A percentile compares a stretch with the other conserved stretches of the same genome.
phyloP scores from a whole-genome alignment of 805 yeast genomes.

The Wickerhamiella domercqiae region DNA sequence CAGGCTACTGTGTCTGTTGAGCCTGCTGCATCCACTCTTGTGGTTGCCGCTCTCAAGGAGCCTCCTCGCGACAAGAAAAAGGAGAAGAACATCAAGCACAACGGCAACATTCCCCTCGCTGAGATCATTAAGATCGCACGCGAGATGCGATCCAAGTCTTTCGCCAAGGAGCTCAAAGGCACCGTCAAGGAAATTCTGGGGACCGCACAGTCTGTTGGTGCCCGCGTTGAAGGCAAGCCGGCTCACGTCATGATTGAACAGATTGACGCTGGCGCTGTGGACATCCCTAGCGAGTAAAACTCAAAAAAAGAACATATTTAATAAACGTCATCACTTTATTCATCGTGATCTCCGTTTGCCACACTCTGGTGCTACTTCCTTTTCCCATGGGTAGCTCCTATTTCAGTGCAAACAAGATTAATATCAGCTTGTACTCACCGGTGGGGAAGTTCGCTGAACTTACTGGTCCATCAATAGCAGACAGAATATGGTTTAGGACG shows the following conservation, averaged over 20 bases:
- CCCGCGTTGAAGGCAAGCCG: slow-evolving; percentile 98
- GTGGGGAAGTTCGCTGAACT: slow-evolving; percentile 5
- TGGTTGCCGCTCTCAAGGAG: slow-evolving; percentile 98
- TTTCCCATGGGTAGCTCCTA: slow-evolving; percentile 6
- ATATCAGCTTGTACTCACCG: slow-evolving; percentile 10
- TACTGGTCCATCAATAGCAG: slow-evolving; percentile 11
- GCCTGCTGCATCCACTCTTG: slow-evolving; percentile 97
- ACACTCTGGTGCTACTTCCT: slow-evolving; percentile 67
- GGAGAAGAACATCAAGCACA: slow-evolving; percentile 99
- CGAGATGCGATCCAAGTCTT: slow-evolving; percentile 92
- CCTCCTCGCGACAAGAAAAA: slow-evolving; percentile 99
- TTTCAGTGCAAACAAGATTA: slow-evolving; percentile 13
- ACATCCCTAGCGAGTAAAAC: slow-evolving; percentile 29
- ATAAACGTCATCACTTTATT: slow-evolving; percentile 5
- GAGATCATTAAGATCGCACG: slow-evolving; percentile 96
- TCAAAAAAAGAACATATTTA: slow-evolving; percentile 5
- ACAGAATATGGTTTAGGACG: too few species aligned
- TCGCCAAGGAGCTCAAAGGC: slow-evolving; percentile 94
- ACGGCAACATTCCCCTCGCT: slow-evolving; percentile 94
- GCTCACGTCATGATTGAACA: slow-evolving; percentile 98
- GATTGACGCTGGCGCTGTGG: slow-evolving; percentile 96
- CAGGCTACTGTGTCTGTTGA: slow-evolving; percentile 98
- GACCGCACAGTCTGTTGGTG: slow-evolving; percentile 99
- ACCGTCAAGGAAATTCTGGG: slow-evolving; percentile 98
- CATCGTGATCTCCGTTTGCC: slow-evolving; percentile 42